Evolutionary conservation across 2,329 filamentous ascomycete genomes (phyloP), one percentile per base, ranked within the genome.

Genomic region (Penicillium sp.): DNA sequence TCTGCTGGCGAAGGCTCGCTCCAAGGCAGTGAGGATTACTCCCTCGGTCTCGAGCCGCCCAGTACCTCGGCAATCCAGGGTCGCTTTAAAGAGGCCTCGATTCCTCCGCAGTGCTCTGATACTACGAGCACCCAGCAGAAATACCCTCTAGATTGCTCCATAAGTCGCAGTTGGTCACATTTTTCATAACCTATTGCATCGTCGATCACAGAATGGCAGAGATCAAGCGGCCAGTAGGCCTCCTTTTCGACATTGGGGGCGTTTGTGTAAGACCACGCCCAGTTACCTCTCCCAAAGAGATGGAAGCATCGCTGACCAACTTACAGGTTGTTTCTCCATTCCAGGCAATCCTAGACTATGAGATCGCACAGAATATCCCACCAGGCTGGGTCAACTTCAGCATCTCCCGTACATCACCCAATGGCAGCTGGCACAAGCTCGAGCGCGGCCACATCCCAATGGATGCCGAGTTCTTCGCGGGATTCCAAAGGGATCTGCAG

Each of bases 161-260:
- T 40, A 14, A 5, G 43, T 9, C 39, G 6, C 4, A 44, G 3
- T 13, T 22, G 3, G 33, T 18, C 33, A n/a, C 10, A 18, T 33
- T 11, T 33, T 11, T 35, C 16, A 11, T 14, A 9, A 6, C 6
- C 13, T 19, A 19, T n/a, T 33, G 3, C 14, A 24, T n/a, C 40
- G 9, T 27, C 33, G 13, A 51, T 6, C 33, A 22, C 40, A 49
- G 36, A 31, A 82, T 82, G 79, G 59, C 78, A 9, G 64, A 69
- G 46, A 71, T 71, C 41, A 80, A 77, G 58, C 81, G 67, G 56
- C 90, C 90, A 33, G 89, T 90, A 67, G 90, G 91, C 56, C 79
- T 96, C 35, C 82, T 99, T 22, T 98, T 98, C 75, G 95, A 99
- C 77, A 95, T 99, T 67, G 95, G 95, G 40, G 95, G 95, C 62